Conservation (phyloP, 1,139 yeast species). For the Geotrichum europaeum region DNA sequence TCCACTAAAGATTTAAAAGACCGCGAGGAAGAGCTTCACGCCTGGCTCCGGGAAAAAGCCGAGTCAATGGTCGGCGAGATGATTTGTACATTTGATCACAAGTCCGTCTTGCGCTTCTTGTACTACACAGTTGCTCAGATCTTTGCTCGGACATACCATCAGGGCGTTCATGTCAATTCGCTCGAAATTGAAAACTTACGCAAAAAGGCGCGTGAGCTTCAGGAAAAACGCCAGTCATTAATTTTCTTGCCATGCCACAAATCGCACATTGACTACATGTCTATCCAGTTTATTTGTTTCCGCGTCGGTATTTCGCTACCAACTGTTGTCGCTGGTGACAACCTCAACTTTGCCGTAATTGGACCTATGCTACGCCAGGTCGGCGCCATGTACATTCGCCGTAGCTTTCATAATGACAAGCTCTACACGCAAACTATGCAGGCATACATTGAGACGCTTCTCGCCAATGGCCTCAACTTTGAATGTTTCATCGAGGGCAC, state of each 20-base stretch:
- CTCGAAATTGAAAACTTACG: conserved; percentile 34
- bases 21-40: conserved; percentile 26
- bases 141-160: conserved; percentile 39
- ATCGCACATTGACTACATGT: conserved; percentile 60
- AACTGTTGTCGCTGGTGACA: conserved; percentile 62
- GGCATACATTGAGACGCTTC: conserved; percentile 49
- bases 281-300: conserved; percentile 52
- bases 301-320: conserved; percentile 55
- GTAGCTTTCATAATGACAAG: conserved; percentile 45
- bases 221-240: conserved; percentile 35
- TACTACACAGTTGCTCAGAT: conserved; percentile 39
- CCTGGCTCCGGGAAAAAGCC: conserved; percentile 32
- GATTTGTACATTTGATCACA: conserved; percentile 35
- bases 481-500: conserved; percentile 67
- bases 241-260: conserved; percentile 50
- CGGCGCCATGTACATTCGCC: conserved; percentile 41
- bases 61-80: conserved; percentile 32
- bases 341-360: conserved; percentile 56
- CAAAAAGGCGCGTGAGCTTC: conserved; percentile 34
- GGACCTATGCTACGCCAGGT: conserved; percentile 41
- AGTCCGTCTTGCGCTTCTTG: conserved; percentile 31
- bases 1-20: conserved; percentile 12
- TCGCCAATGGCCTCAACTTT: conserved; percentile 47
- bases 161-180: conserved; percentile 39
- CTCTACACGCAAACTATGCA: conserved; percentile 51